Evolutionary conservation across 345 rosid genomes (phyloP).

Genomic region (Microthlaspi erraticum): DNA sequence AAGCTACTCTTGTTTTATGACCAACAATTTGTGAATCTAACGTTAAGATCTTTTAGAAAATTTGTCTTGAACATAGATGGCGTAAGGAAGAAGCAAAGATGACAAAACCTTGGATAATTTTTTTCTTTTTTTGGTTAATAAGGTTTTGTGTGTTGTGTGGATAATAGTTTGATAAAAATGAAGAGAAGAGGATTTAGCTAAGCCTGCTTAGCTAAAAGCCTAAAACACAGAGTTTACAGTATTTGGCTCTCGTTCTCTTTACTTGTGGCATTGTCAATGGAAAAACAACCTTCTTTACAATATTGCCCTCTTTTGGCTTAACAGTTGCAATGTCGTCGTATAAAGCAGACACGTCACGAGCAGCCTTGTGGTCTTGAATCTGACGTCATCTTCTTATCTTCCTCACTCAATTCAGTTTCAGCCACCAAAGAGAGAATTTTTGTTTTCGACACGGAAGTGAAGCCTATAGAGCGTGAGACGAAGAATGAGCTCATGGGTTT

Average conservation of each 20-base stretch:
- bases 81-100: too few species aligned
- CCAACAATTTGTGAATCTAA: too few species aligned
- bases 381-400: constrained; percentile 37
- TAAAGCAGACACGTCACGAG: background rate
- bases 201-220: too few species aligned
- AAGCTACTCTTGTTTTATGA: too few species aligned
- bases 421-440: background rate
- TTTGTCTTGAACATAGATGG: too few species aligned
- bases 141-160: too few species aligned
- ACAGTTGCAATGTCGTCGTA: background rate
- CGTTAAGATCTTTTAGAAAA: too few species aligned
- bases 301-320: background rate
- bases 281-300: background rate
- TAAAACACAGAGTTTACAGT: too few species aligned
- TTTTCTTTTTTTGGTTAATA: too few species aligned
- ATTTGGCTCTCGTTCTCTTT: background rate
- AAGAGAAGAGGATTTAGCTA: too few species aligned
- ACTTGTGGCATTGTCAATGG: background rate
- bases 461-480: constrained; percentile 7
- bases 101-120: too few species aligned
- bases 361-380: background rate
- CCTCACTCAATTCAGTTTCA: constrained; percentile 2
- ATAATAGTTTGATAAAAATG: too few species aligned
- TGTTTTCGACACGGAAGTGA: constrained; percentile 5
- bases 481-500: constrained; percentile 44